phyloP scores from a whole-genome alignment of 257 asterid species.

The Plantago elongata region DNA sequence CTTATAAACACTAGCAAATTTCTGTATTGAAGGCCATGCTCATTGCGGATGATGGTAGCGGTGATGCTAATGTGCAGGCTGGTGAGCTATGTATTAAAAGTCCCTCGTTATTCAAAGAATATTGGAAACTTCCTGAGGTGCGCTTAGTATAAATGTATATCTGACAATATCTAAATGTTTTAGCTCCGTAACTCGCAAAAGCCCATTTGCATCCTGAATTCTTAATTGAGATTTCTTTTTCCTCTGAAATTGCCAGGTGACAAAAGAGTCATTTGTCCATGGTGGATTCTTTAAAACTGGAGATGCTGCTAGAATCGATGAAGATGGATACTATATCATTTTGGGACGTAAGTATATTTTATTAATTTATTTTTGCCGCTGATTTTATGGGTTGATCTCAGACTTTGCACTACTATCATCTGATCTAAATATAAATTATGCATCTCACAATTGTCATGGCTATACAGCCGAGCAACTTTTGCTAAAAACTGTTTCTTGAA shows the following conservation, averaged over 20 bases:
- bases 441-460: too few relatives aligned
- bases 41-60: slow-evolving; percentile 58
- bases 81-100: slow-evolving; percentile 94
- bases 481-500: too few relatives aligned
- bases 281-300: slow-evolving; percentile 97
- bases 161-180: not conserved
- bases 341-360: slow-evolving; percentile 76
- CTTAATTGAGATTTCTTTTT: slow-evolving; percentile 1
- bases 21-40: slow-evolving; percentile 67
- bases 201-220: too few relatives aligned
- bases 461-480: not conserved
- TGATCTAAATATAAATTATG: not conserved
- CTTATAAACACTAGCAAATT: slow-evolving; percentile 16
- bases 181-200: not conserved
- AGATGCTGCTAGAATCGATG: slow-evolving; percentile 79
- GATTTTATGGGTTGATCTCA: not conserved
- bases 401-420: not conserved
- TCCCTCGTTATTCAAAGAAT: slow-evolving; percentile 89
- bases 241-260: slow-evolving; percentile 45
- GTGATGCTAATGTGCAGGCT: slow-evolving; percentile 39
- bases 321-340: slow-evolving; percentile 90
- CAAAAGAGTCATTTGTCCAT: slow-evolving; percentile 68
- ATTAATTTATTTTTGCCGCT: not conserved
- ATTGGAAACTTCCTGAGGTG: slow-evolving; percentile 95
- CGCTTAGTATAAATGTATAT: slow-evolving; percentile 1